Percentiles rank a stretch among this genome's conserved stretches.
These are phyloP conservation scores for Flueggea neowawraea DNA, from an alignment of 441 rosid species.

Conservation along the genomic window DNA sequence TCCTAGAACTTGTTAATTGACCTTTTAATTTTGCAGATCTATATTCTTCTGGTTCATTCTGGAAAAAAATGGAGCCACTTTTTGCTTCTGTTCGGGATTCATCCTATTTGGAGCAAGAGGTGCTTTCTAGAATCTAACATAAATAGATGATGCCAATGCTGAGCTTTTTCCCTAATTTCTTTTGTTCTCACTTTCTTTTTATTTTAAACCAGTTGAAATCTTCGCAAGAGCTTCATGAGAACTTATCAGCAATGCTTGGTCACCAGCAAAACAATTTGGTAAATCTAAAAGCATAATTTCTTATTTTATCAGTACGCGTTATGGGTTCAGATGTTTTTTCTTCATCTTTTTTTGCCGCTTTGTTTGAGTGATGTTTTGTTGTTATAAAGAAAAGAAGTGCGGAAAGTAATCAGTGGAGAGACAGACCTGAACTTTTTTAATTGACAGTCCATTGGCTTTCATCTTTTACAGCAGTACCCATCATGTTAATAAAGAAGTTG, in stretches of 20 bases:
- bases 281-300: slow-evolving; percentile 5
- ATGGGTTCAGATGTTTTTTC: too few species aligned
- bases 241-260: slow-evolving; percentile 20
- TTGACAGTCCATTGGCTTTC: too few species aligned
- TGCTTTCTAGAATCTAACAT: slow-evolving; percentile 17
- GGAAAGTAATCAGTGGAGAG: too few species aligned
- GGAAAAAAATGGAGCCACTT: slow-evolving; percentile 47
- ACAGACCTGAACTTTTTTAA: too few species aligned
- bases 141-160: slow-evolving; percentile 1
- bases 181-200: slow-evolving; percentile 8
- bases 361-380: background rate
- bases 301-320: background rate
- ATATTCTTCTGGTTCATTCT: slow-evolving; percentile 42
- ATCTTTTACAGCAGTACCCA: too few species aligned
- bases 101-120: slow-evolving; percentile 48
- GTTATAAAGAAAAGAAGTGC: background rate
- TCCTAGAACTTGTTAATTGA: background rate
- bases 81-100: slow-evolving; percentile 38
- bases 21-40: slow-evolving; percentile 36
- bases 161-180: slow-evolving; percentile 1
- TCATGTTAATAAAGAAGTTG: too few species aligned
- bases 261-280: slow-evolving; percentile 17
- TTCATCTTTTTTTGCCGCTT: too few species aligned
- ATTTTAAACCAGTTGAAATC: slow-evolving; percentile 30
- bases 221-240: slow-evolving; percentile 24